Evolutionary conservation across 1,284 basidiomycete species (phyloP).

Genomic region (Puccinia triticina): DNA sequence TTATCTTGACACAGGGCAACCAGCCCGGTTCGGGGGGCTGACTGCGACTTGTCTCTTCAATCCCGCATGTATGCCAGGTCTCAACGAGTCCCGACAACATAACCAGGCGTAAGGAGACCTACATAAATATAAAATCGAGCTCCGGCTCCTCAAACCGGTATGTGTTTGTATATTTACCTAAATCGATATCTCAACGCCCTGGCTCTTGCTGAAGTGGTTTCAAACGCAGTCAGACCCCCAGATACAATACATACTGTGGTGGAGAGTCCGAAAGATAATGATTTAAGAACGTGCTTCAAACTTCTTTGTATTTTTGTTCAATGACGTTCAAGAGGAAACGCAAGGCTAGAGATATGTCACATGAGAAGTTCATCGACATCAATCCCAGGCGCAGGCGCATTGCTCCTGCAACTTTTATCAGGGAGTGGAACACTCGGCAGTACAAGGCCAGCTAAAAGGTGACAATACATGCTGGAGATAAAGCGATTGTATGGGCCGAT

Average conservation of each 20-base stretch:
- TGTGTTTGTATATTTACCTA: not conserved
- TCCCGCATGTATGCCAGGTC: not conserved
- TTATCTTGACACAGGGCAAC: not conserved
- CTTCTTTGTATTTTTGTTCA: conserved; percentile 16
- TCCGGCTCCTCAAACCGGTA: not conserved
- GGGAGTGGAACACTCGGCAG: not conserved
- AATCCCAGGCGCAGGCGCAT: conserved; percentile 16
- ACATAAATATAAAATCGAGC: not conserved
- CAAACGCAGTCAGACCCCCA: not conserved
- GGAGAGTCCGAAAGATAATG: not conserved
- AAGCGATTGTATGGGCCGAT: not conserved
- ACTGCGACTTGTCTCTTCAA: not conserved
- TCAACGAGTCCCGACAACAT: not conserved
- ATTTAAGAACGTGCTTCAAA: not conserved
- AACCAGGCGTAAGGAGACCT: not conserved
- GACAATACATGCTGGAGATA: conserved; percentile 9
- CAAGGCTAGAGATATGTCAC: not conserved
- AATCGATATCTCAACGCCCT: not conserved
- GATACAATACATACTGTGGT: not conserved
- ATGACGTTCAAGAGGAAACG: conserved; percentile 25
- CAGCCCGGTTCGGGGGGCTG: not conserved
- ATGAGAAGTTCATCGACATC: conserved; percentile 3
- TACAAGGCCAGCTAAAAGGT: not conserved
- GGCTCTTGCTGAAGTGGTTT: conserved; percentile 2
- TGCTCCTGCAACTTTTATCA: conserved; percentile 14